phyloP scores from a whole-genome alignment of 805 yeast species.

The Zygosaccharomyces siamensis region DNA sequence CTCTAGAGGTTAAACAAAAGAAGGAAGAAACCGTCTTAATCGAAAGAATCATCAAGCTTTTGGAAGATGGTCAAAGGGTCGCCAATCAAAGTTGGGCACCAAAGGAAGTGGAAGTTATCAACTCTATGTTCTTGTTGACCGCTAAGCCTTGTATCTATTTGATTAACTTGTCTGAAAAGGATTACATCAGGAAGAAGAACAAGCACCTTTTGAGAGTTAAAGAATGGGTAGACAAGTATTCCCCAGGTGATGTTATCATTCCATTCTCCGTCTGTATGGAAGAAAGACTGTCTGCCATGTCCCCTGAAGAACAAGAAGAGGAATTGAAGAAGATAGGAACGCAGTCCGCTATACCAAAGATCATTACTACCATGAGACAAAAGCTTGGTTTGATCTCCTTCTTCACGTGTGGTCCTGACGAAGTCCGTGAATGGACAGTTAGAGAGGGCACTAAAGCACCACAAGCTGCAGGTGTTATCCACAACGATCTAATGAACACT shows the following conservation, averaged over 20 bases:
- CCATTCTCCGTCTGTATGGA: conserved; percentile 92
- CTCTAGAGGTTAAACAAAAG: conserved; percentile 82
- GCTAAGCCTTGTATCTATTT: conserved; percentile 95
- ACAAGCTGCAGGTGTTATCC: conserved; percentile 98
- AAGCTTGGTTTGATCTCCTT: conserved; percentile 83
- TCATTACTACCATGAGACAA: conserved; percentile 81
- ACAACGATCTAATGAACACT: conserved; percentile 90
- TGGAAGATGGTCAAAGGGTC: conserved; percentile 83
- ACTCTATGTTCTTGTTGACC: conserved; percentile 78
- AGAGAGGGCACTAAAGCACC: conserved; percentile 91
- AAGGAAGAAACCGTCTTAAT: conserved; percentile 78
- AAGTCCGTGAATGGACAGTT: conserved; percentile 97
- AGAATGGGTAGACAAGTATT: conserved; percentile 71
- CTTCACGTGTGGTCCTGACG: conserved; percentile 95
- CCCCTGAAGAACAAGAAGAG: conserved; percentile 73
- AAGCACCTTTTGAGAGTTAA: conserved; percentile 76
- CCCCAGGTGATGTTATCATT: conserved; percentile 81
- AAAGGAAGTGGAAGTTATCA: conserved; percentile 88
- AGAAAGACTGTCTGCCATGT: conserved; percentile 83
- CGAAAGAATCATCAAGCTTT: conserved; percentile 64
- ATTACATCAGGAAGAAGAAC: conserved; percentile 83
- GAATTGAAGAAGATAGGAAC: conserved; percentile 73
- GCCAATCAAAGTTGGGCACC: conserved; percentile 83
- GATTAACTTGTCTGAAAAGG: conserved; percentile 84
- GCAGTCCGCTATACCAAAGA: conserved; percentile 76